Evolutionary conservation across 805 yeast species (phyloP).

Genomic region (Kregervanrija delftensis): DNA sequence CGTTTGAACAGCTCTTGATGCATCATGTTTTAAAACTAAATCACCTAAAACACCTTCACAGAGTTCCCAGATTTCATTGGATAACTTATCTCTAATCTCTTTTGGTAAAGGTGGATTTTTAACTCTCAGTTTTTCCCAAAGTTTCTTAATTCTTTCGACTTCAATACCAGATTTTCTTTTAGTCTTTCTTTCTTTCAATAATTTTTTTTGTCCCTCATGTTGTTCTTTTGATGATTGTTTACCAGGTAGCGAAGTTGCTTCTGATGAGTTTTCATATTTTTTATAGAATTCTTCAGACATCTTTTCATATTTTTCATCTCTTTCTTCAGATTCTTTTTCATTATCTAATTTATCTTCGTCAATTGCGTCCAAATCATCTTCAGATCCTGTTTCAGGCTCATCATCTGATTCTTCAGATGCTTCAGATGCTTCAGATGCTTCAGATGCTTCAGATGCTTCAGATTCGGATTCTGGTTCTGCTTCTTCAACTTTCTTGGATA

Average conservation of each 20-base stretch:
- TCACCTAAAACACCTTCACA: conserved; percentile 73
- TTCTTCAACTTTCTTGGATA: conserved; percentile 26
- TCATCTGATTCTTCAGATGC: conserved; percentile 7
- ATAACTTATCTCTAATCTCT: conserved; percentile 65
- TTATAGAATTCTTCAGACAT: conserved; percentile 22
- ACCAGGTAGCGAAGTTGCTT: conserved; percentile 22
- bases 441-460: conserved; percentile 4
- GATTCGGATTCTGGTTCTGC: conserved; percentile 19
- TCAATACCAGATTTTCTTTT: conserved; percentile 82
- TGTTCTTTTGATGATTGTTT: conserved; percentile 54
- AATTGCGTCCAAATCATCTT: conserved; percentile 24
- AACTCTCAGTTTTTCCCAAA: conserved; percentile 90
- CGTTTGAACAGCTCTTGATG: conserved; percentile 93
- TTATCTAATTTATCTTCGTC: conserved; percentile 17
- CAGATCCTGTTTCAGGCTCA: conserved; percentile 17
- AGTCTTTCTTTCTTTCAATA: conserved; percentile 75
- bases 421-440: conserved; percentile 6
- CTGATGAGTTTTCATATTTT: conserved; percentile 14
- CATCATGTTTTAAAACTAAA: conserved; percentile 90
- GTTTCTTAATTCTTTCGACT: conserved; percentile 73
- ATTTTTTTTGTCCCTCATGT: conserved; percentile 76
- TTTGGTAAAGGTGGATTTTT: conserved; percentile 77
- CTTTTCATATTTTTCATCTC: conserved; percentile 23
- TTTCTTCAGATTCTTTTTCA: conserved; percentile 26
- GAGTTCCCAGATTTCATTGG: conserved; percentile 80